These are phyloP conservation scores for Fusarium luffae DNA, from an alignment of 2,329 filamentous ascomycete genomes.

Conservation along the genomic window DNA sequence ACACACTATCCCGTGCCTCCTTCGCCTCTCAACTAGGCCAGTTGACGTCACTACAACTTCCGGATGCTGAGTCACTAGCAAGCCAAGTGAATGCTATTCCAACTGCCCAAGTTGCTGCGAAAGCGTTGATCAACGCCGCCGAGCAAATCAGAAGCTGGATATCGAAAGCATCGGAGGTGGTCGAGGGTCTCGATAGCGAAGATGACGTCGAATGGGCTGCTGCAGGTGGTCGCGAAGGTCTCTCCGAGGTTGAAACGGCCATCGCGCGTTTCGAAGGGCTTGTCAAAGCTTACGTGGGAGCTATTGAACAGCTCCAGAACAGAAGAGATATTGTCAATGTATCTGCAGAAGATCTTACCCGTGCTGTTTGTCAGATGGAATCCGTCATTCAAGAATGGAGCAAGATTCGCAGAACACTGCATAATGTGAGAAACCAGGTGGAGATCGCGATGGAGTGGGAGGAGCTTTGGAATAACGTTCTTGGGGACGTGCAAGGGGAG, in stretches of 20 bases:
- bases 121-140: constrained; percentile 84
- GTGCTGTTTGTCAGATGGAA: constrained; percentile 90
- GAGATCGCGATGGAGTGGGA: constrained; percentile 99
- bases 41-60: constrained; percentile 88
- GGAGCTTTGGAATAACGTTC: constrained; percentile 91
- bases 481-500: constrained; percentile 93
- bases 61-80: constrained; percentile 84
- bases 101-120: constrained; percentile 84
- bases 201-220: constrained; percentile 99
- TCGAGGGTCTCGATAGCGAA: constrained; percentile 89
- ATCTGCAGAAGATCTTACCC: constrained; percentile 75
- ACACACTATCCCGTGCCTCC: constrained; percentile 90
- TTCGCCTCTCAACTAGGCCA: constrained; percentile 95
- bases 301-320: constrained; percentile 90
- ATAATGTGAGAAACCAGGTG: constrained; percentile 86
- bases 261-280: constrained; percentile 88
- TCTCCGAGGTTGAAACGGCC: constrained; percentile 77
- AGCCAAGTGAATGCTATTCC: constrained; percentile 86
- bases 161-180: constrained; percentile 87
- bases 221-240: constrained; percentile 81
- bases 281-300: constrained; percentile 90
- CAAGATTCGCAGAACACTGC: constrained; percentile 80
- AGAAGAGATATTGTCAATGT: constrained; percentile 80
- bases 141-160: constrained; percentile 97
- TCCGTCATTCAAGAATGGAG: constrained; percentile 85